Evolutionary conservation across 2,329 filamentous ascomycete species (phyloP).

Genomic region (Aspergillus terreus): DNA sequence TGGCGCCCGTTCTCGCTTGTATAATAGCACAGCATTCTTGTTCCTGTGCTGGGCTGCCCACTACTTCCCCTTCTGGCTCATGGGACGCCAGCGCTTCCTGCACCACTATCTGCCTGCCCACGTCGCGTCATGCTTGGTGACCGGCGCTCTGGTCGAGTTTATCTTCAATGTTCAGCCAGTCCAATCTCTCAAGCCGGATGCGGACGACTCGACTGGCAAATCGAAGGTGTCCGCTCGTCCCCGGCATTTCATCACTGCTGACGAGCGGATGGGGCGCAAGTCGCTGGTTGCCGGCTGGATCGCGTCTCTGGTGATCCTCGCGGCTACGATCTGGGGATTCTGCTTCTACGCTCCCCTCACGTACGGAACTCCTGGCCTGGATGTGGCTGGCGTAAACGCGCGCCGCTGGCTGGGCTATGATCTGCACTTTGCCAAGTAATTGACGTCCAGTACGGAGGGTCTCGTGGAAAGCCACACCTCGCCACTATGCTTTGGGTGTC

Average conservation of each 20-base stretch:
- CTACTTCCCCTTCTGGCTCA: slow-evolving; percentile 95
- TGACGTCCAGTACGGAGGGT: background rate
- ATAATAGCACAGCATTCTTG: slow-evolving; percentile 99
- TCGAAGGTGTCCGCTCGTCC: slow-evolving; percentile 40
- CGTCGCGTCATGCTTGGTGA: slow-evolving; percentile 82
- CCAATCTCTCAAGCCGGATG: slow-evolving; percentile 32
- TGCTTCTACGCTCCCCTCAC: slow-evolving; percentile 93
- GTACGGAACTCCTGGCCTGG: slow-evolving; percentile 87
- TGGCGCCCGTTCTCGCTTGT: slow-evolving; percentile 88
- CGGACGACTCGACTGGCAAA: slow-evolving; percentile 36
- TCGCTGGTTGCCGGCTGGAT: slow-evolving; percentile 77
- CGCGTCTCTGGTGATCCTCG: slow-evolving; percentile 67
- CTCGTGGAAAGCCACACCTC: no score
- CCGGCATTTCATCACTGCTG: slow-evolving; percentile 66
- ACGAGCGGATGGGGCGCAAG: slow-evolving; percentile 75
- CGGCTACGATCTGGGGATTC: slow-evolving; percentile 70
- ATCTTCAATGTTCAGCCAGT: slow-evolving; percentile 86
- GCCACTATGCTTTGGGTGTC: no score
- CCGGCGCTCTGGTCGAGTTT: slow-evolving; percentile 89
- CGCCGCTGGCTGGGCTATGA: slow-evolving; percentile 98
- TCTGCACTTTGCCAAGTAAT: slow-evolving; percentile 95
- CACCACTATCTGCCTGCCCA: slow-evolving; percentile 97
- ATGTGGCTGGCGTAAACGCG: slow-evolving; percentile 69
- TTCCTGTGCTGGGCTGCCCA: slow-evolving; percentile 97
- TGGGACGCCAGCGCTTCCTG: slow-evolving; percentile 96